Conservation (phyloP, 352 stramenopile genomes). For the Phytophthora tubulina region DNA sequence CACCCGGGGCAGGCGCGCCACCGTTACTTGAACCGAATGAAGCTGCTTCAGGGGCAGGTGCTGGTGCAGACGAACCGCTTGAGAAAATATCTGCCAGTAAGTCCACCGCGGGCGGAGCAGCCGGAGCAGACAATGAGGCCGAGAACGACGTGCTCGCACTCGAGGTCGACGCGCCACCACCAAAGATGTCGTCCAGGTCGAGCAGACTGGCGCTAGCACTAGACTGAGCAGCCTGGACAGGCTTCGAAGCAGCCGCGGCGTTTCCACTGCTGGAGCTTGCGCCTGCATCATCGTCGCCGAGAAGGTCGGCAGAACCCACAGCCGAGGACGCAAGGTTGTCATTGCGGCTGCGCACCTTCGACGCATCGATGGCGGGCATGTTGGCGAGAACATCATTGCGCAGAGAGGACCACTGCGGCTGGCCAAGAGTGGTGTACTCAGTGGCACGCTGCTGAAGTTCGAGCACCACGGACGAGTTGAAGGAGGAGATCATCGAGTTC, state of each 20-base stretch:
- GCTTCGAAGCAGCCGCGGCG: conserved; percentile 25
- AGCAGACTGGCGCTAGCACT: conserved; percentile 83
- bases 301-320: conserved; percentile 73
- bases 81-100: conserved; percentile 97
- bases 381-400: conserved; percentile 91
- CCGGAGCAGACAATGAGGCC: conserved; percentile 35
- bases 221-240: conserved; percentile 33
- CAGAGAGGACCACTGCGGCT: conserved; percentile 74
- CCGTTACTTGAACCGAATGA: conserved; percentile 31
- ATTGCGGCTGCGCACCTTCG: conserved; percentile 80
- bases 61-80: conserved; percentile 43
- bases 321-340: conserved; percentile 50
- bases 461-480: conserved; percentile 93
- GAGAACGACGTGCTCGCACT: conserved; percentile 29
- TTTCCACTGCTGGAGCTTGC: conserved; percentile 22
- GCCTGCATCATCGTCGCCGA: conserved; percentile 67
- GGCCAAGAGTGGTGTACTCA: conserved; percentile 95
- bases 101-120: conserved; percentile 73
- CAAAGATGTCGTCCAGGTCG: conserved; percentile 97
- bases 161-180: conserved; percentile 57
- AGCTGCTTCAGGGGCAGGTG: conserved; percentile 34
- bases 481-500: conserved; percentile 89
- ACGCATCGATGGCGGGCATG: conserved; percentile 96
- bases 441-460: conserved; percentile 98
- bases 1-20: conserved; percentile 22